phyloP scores from a whole-genome alignment of 179 eudicot species.

The Heliamphora pulchella region DNA sequence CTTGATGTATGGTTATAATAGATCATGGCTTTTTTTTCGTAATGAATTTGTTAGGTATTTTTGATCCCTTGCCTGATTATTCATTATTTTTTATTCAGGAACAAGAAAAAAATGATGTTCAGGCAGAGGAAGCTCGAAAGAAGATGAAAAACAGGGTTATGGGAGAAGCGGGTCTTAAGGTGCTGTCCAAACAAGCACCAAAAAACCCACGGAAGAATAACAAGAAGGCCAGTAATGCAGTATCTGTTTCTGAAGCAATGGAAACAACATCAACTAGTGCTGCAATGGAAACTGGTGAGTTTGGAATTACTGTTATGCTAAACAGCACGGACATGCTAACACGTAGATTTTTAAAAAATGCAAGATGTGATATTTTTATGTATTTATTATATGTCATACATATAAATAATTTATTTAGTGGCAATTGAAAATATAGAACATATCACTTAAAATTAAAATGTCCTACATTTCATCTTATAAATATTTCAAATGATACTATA shows the following conservation, averaged over 20 bases:
- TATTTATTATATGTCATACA: no score
- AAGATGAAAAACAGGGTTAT: conserved; percentile 14
- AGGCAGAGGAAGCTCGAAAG: conserved; percentile 27
- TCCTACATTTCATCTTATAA: no score
- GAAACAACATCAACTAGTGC: conserved; percentile 20
- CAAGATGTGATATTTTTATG: no score
- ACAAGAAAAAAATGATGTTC: conserved; percentile 44
- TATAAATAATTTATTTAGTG: no score
- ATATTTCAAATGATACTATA: no score
- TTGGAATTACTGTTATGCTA: not conserved
- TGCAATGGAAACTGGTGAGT: conserved; percentile 50
- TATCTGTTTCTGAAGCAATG: conserved; percentile 31
- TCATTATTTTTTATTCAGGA: conserved; percentile 33
- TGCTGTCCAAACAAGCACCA: conserved; percentile 23
- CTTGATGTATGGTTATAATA: conserved; percentile 44
- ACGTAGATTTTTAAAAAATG: no score
- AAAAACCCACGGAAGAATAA: conserved; percentile 42
- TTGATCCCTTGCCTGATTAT: not conserved
- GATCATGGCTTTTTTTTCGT: not conserved
- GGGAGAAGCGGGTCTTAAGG: conserved; percentile 25
- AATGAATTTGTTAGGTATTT: not conserved
- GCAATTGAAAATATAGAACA: no score
- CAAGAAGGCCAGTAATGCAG: conserved; percentile 39
- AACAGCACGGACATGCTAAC: no score
- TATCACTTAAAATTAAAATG: no score